Base-by-base conservation (phyloP, 805 yeast species). In the Ogataea pini region DNA sequence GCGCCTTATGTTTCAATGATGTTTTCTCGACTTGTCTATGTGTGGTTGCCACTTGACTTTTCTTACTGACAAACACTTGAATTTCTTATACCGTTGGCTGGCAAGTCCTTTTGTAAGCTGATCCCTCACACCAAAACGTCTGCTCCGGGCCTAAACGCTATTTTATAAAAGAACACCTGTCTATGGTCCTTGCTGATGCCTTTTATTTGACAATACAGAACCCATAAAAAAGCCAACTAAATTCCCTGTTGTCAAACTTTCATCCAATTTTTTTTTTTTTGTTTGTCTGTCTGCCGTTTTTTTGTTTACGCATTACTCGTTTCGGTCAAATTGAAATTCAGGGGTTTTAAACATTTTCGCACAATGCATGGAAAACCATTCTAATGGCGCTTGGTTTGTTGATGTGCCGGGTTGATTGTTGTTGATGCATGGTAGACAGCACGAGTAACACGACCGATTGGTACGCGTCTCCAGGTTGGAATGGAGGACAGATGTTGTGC, bases 241-340 rank as follows among this genome's bases (percentile, higher is more conserved):
- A 39, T 27, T 39, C 31, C 28, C 19, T 33, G 33, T 19, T 27
- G 36, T 33, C 40, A 42, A 10, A 24, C 45, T 32, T 12, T 16
- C 31, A 25, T 5, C 27, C 27, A 17, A 5, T 19, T 29, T 42
- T 34, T 42, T 42, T n/a, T 27, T 27, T 42, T 42, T 33, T 39
- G 40, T 39, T 39, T 33, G 25, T 36, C 37, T 41, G 37, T 17
- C 24, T 29, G 20, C 39, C 29, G 20, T 42, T 41, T 22, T n/a
- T 42, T 42, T 42, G 46, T 42, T 42, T 42, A 42, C 46, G n/a
- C 32, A 42, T 42, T 42, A 24, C 46, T 42, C 24, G 16, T 34
- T 42, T 42, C 25, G 46, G 46, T 32, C 39, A 36, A 42, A 42
- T 33, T 42, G 24, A 22, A 33, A 10, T 42, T 42, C 39, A 32